phyloP scores from a whole-genome alignment of 1,139 yeast species.

The Pneumocystis sp. region DNA sequence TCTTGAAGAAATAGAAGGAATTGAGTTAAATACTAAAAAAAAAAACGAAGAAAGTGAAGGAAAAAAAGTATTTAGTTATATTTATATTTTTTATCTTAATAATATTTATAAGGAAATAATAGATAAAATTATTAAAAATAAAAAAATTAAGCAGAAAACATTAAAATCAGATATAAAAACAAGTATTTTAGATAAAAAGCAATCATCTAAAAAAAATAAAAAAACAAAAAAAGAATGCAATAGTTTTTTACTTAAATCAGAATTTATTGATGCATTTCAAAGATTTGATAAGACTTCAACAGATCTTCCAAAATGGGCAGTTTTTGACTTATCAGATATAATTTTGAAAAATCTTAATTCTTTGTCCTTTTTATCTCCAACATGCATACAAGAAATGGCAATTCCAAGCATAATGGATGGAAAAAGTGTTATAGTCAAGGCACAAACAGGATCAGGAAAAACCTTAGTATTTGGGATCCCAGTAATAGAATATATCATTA shows the following conservation, averaged over 20 bases:
- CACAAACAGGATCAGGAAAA: conserved; percentile 96
- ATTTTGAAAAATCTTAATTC: conserved; percentile 45
- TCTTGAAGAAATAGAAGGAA: conserved; percentile 86
- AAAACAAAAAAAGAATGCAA: conserved; percentile 4
- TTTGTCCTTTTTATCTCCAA: conserved; percentile 54
- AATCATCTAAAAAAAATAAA: conserved; percentile 5
- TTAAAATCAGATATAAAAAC: not conserved
- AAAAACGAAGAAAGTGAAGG: conserved; percentile 1
- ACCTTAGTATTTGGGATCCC: conserved; percentile 93
- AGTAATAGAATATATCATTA: conserved; percentile 42
- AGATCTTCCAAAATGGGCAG: conserved; percentile 47
- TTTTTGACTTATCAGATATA: conserved; percentile 33
- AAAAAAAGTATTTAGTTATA: conserved; percentile 17
- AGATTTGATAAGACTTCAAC: conserved; percentile 29
- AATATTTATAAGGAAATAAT: conserved; percentile 17
- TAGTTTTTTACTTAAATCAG: conserved; percentile 1
- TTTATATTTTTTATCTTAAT: conserved; percentile 26
- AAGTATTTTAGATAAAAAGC: not conserved
- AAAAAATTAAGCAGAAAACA: conserved; percentile 9
- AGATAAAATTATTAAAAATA: not conserved
- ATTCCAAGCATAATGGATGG: conserved; percentile 64
- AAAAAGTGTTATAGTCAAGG: conserved; percentile 81
- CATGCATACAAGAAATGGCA: conserved; percentile 66
- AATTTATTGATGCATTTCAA: conserved; percentile 17
- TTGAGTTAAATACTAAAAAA: conserved; percentile 43